Conservation (phyloP, 768 basidiomycete species). For the Kockovaella imperatae region DNA sequence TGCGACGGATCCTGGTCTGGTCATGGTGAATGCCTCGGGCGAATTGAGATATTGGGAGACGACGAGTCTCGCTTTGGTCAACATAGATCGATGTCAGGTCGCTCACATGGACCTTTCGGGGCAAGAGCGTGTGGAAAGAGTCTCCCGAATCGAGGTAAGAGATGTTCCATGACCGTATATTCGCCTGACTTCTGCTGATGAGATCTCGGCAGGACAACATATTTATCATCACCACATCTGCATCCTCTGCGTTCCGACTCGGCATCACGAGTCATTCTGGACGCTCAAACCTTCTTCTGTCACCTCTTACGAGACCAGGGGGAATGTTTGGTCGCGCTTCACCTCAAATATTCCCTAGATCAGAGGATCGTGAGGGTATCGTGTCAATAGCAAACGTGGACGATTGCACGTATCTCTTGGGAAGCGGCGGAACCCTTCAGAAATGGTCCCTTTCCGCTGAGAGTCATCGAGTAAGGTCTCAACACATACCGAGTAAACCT, state of each 20-base stretch:
- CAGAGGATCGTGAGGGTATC: slow-evolving; percentile 22
- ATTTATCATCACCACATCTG: slow-evolving; percentile 39
- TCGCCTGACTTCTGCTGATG: slow-evolving; percentile 1
- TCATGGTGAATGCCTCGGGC: slow-evolving; percentile 65
- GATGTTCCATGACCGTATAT: neutral
- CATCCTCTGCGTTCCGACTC: slow-evolving; percentile 34
- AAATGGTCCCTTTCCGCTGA: slow-evolving; percentile 21
- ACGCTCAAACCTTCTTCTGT: slow-evolving; percentile 21
- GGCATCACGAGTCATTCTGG: slow-evolving; percentile 34
- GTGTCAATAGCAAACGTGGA: slow-evolving; percentile 20
- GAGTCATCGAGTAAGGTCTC: slow-evolving; percentile 16
- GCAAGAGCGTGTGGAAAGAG: slow-evolving; percentile 28
- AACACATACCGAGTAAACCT: too few species aligned
- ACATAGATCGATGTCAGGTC: slow-evolving; percentile 39
- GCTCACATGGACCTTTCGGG: slow-evolving; percentile 29
- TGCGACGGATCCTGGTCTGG: slow-evolving; percentile 72
- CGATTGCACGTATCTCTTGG: slow-evolving; percentile 17
- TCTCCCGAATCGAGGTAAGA: slow-evolving; percentile 27
- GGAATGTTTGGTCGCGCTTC: slow-evolving; percentile 43
- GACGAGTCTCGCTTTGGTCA: slow-evolving; percentile 48
- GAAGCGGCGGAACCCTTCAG: slow-evolving; percentile 15
- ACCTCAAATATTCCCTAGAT: slow-evolving; percentile 25
- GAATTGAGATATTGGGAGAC: slow-evolving; percentile 80
- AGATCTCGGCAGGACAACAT: slow-evolving; percentile 15
- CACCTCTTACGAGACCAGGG: slow-evolving; percentile 26